Evolutionary conservation across 179 eudicot species (phyloP), one percentile per base, ranked within the genome.

Genomic region (Corrigiola litoralis): DNA sequence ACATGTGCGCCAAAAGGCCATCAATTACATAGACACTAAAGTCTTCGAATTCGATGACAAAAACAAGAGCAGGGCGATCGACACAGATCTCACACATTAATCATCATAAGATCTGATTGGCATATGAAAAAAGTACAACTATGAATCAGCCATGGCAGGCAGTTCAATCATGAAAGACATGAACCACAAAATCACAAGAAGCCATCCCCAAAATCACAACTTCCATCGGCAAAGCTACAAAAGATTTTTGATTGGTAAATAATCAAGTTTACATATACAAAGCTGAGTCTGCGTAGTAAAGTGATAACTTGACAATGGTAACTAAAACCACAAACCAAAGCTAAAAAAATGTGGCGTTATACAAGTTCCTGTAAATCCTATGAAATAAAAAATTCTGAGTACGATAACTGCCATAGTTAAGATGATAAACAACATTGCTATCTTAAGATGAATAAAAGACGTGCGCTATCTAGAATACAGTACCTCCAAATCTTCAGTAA

Each of bases 391-490:
- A 55, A 55, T 38, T 36, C 48, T 33, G 25, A 37, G 65, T 48
- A 17, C 48, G 51, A 31, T 14, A 33, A 58, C 25, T 40, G 61
- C 60, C 24, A 53, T 18, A 4, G 31, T 56, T 31, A 4, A 51
- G 46, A 66, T 42, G 44, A 61, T n/a, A 66, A 66, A 42, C 51
- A 38, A 57, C 58, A 54, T 48, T 47, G 51, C 58, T n/a, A 37
- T 28, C 20, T 46, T 25, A 17, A 40, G 25, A 47, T 50, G 27
- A 58, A 62, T 53, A 23, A n/a, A 44, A 46, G 51, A 20, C 61
- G 46, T 46, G 17, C 55, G 48, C 72, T 58, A 34, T 47, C 24
- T 23, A 40, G 28, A 17, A 51, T 61, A 54, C 14, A 38, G 32
- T 8, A 8, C 33, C 29, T 37, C 25, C n/a, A 41, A 41, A 57